Conservation (phyloP, 139 green algal genomes). For the Coccomyxa sp. region DNA sequence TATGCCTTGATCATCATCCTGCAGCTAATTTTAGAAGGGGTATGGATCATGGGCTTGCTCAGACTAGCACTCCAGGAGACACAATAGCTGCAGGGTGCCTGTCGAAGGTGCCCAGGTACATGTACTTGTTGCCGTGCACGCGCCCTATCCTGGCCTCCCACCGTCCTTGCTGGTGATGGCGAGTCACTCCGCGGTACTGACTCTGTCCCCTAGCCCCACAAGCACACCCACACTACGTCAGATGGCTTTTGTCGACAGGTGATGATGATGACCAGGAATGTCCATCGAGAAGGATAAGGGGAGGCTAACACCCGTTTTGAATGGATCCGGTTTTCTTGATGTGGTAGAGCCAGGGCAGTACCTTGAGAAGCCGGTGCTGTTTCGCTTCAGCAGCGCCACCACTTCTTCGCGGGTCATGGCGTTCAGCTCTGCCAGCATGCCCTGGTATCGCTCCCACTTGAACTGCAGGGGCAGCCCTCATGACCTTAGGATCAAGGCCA, state of each 20-base stretch:
- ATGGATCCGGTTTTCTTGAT: neutral
- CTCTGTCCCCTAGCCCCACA: conserved; percentile 39
- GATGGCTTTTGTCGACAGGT: no score
- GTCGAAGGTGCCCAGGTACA: conserved; percentile 74
- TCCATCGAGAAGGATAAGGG: no score
- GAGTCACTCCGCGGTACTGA: conserved; percentile 73
- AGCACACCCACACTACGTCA: neutral
- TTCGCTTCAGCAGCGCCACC: conserved; percentile 57
- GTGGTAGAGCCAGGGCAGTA: conserved; percentile 3
- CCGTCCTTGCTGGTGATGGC: conserved; percentile 58
- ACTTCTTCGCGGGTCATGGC: conserved; percentile 57
- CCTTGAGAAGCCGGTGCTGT: conserved; percentile 50
- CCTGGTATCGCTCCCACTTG: conserved; percentile 49
- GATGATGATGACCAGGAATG: no score
- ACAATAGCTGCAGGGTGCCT: neutral
- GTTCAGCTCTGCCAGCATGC: conserved; percentile 38
- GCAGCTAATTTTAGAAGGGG: neutral
- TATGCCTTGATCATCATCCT: neutral
- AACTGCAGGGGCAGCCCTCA: conserved; percentile 44
- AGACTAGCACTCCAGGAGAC: neutral
- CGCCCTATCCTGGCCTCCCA: conserved; percentile 82
- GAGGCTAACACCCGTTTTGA: no score
- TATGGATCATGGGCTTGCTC: neutral
- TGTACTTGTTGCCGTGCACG: conserved; percentile 39
- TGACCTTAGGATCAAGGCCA: neutral